phyloP scores from a whole-genome alignment of 2,329 filamentous ascomycete species.

The Metarhizium rileyi region DNA sequence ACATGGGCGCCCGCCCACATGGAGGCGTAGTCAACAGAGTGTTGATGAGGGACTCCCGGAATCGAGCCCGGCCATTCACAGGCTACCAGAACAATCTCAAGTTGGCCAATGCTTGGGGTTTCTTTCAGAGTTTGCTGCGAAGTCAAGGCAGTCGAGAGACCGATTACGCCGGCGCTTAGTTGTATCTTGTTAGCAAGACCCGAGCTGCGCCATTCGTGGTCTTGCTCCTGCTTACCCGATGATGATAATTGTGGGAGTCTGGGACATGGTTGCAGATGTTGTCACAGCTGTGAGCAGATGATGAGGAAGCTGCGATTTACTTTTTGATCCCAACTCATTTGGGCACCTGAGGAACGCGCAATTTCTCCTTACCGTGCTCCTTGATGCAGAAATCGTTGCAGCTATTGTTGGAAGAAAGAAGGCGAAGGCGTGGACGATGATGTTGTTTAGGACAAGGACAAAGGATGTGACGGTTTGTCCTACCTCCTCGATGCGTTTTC shows the following conservation, averaged over 20 bases:
- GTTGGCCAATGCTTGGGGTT: not conserved
- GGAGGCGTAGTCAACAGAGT: slow-evolving; percentile 39
- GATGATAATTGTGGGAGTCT: slow-evolving; percentile 2
- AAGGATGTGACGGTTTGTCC: no score
- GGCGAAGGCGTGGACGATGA: slow-evolving; percentile 61
- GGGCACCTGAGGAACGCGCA: slow-evolving; percentile 61
- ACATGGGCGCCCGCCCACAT: slow-evolving; percentile 50
- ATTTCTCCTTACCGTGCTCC: slow-evolving; percentile 49
- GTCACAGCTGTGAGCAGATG: not conserved
- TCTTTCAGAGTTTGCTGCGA: slow-evolving; percentile 23
- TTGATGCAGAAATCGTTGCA: slow-evolving; percentile 52
- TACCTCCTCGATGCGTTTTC: no score
- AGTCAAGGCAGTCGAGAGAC: slow-evolving; percentile 37
- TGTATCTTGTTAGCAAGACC: not conserved
- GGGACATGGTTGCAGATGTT: not conserved
- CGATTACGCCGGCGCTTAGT: slow-evolving; percentile 43
- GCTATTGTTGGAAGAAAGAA: slow-evolving; percentile 65
- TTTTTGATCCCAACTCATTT: no score
- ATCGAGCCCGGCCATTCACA: slow-evolving; percentile 26
- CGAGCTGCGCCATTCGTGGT: not conserved
- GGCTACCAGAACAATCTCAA: slow-evolving; percentile 18
- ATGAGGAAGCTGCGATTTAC: not conserved
- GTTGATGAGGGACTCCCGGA: slow-evolving; percentile 17
- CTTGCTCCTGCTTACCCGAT: slow-evolving; percentile 6
- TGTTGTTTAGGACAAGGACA: slow-evolving; percentile 56